Percentiles rank a stretch among this genome's conserved stretches.
phyloP scores from a whole-genome alignment of 169 alveolate genomes.

The Eimeria brunetti region DNA sequence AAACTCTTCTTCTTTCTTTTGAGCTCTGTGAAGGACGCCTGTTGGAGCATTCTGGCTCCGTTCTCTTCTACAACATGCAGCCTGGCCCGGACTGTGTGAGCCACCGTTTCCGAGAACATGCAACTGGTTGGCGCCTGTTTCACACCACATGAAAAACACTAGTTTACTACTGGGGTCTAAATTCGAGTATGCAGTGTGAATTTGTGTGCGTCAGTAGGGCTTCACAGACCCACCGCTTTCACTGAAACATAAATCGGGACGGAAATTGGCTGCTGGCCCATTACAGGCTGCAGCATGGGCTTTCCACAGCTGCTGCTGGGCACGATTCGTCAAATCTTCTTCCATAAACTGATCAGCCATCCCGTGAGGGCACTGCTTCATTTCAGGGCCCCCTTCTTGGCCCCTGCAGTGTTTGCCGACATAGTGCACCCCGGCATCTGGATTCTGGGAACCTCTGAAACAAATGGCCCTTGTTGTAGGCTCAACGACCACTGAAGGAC shows the following conservation, averaged over 20 bases:
- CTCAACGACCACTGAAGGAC: conserved; percentile 28
- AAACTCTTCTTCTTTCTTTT: background rate
- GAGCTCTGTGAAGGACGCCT: background rate
- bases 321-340: conserved; percentile 11
- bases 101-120: background rate
- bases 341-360: background rate
- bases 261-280: background rate
- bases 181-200: background rate
- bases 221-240: background rate
- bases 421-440: background rate
- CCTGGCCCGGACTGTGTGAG: background rate
- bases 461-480: conserved; percentile 50
- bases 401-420: background rate
- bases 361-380: background rate
- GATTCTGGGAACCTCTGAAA: background rate
- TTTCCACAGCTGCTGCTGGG: conserved; percentile 28
- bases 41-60: background rate
- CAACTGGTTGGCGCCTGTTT: background rate
- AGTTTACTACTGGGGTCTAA: background rate
- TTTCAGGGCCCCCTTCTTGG: background rate
- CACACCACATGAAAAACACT: background rate
- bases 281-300: background rate
- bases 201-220: background rate
- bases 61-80: background rate
- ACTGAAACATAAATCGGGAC: background rate